Conservation (phyloP, 2,329 filamentous ascomycete species). For the Cordyceps javanica region DNA sequence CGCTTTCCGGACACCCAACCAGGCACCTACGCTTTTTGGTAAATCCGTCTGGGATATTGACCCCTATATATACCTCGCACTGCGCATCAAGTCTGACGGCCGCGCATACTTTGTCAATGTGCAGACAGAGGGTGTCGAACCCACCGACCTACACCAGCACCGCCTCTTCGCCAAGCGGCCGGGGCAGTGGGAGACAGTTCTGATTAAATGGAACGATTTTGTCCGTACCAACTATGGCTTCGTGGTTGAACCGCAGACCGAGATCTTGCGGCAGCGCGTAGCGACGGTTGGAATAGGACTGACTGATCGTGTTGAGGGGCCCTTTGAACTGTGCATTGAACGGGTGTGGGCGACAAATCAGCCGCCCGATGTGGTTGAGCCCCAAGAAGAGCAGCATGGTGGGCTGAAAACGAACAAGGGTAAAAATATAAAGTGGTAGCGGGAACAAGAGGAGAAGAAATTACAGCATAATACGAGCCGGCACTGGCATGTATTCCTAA, state of each 20-base stretch:
- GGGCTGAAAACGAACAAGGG: constrained; percentile 32
- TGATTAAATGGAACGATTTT: constrained; percentile 87
- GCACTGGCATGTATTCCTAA: background rate
- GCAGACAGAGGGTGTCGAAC: constrained; percentile 88
- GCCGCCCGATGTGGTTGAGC: constrained; percentile 19
- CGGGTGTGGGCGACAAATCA: constrained; percentile 85
- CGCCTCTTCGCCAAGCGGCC: constrained; percentile 71
- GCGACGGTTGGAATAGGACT: constrained; percentile 79
- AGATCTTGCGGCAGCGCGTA: constrained; percentile 81
- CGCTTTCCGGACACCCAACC: constrained; percentile 79
- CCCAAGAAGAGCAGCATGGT: constrained; percentile 19
- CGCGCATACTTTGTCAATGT: constrained; percentile 92
- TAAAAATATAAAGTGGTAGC: constrained; percentile 32
- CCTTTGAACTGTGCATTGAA: constrained; percentile 81
- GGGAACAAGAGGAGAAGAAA: background rate
- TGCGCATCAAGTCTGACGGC: constrained; percentile 86
- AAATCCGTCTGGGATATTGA: constrained; percentile 84
- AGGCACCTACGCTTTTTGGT: constrained; percentile 75
- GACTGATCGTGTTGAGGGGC: constrained; percentile 82
- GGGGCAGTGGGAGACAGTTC: constrained; percentile 91
- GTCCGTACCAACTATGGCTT: constrained; percentile 90
- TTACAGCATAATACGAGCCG: background rate
- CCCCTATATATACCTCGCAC: constrained; percentile 76
- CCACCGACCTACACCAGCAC: constrained; percentile 95
- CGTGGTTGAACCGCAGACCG: constrained; percentile 87